These are phyloP conservation scores for Claviceps spartinae DNA, from an alignment of 2,329 filamentous ascomycete species.

Conservation along the genomic window DNA sequence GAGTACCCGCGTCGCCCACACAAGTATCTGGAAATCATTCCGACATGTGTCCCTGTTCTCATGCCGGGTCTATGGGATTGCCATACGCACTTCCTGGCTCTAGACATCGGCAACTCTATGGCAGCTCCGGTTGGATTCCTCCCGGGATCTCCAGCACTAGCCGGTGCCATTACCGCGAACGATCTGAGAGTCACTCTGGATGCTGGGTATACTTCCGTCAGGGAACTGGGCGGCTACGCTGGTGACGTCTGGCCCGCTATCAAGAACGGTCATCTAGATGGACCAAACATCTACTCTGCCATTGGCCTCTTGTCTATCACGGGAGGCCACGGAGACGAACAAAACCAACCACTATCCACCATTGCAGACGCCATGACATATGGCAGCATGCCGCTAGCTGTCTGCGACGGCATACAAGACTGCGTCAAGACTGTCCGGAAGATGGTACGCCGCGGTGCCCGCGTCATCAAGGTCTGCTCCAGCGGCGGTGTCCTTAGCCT, in stretches of 20 bases:
- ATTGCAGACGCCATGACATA: constrained; percentile 17
- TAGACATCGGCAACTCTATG: constrained; percentile 5
- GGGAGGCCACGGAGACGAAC: constrained; percentile 32
- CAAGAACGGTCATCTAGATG: constrained; percentile 28
- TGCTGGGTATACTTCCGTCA: constrained; percentile 35
- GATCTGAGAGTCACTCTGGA: constrained; percentile 25
- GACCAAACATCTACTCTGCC: constrained; percentile 35
- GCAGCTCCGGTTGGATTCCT: background rate
- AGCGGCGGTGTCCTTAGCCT: constrained; percentile 26
- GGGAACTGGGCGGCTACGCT: constrained; percentile 34
- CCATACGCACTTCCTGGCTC: constrained; percentile 34
- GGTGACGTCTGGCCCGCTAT: constrained; percentile 29
- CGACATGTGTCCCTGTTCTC: constrained; percentile 26
- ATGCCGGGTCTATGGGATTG: constrained; percentile 42
- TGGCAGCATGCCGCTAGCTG: constrained; percentile 20
- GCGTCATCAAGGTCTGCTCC: constrained; percentile 27
- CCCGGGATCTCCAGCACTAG: constrained; percentile 6
- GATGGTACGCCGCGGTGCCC: constrained; percentile 26
- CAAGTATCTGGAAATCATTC: constrained; percentile 13
- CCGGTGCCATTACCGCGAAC: constrained; percentile 8
- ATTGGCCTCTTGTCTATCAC: constrained; percentile 30
- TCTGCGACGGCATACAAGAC: constrained; percentile 26
- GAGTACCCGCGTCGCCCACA: constrained; percentile 3
- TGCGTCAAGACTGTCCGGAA: constrained; percentile 25
- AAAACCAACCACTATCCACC: constrained; percentile 20